Conservation (phyloP, 306 rosid genomes). For the Fagus crenata region DNA sequence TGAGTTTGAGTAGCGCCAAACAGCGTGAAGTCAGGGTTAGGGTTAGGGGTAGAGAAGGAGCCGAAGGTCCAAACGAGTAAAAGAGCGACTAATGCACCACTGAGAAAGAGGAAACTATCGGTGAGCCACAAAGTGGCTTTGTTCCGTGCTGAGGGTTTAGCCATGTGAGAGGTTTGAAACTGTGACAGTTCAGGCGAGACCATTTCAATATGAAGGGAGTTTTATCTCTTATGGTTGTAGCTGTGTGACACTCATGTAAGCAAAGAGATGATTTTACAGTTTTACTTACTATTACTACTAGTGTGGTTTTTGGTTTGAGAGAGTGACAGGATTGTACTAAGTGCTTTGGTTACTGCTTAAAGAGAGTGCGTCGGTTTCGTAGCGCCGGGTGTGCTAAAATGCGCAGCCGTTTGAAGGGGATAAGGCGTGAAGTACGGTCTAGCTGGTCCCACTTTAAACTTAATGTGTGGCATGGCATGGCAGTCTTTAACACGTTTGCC, state of each 20-base stretch:
- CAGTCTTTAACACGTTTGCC: too few relatives aligned
- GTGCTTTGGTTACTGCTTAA: too few relatives aligned
- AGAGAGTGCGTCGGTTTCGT: background rate
- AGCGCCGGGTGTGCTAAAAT: background rate
- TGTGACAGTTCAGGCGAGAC: constrained; percentile 39
- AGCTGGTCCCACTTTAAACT: background rate
- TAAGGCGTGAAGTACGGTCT: background rate
- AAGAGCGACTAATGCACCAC: constrained; percentile 59
- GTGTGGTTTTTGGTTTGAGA: background rate
- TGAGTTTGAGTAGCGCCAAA: background rate
- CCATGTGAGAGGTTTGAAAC: constrained; percentile 38
- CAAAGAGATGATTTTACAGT: background rate
- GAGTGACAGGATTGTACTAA: background rate
- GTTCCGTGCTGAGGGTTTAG: constrained; percentile 41
- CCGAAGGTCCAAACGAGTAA: constrained; percentile 57
- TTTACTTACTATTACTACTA: background rate
- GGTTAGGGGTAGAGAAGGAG: constrained; percentile 38
- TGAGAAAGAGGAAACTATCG: constrained; percentile 54
- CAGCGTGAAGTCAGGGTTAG: constrained; percentile 21
- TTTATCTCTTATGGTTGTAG: background rate
- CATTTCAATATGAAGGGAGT: constrained; percentile 28
- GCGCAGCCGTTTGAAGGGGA: constrained; percentile 23
- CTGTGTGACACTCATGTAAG: background rate
- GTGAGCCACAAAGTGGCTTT: constrained; percentile 44
- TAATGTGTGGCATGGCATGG: background rate